These are phyloP conservation scores for Raddia distichophylla DNA, from an alignment of 176 grass and related monocot genomes.

Conservation along the genomic window DNA sequence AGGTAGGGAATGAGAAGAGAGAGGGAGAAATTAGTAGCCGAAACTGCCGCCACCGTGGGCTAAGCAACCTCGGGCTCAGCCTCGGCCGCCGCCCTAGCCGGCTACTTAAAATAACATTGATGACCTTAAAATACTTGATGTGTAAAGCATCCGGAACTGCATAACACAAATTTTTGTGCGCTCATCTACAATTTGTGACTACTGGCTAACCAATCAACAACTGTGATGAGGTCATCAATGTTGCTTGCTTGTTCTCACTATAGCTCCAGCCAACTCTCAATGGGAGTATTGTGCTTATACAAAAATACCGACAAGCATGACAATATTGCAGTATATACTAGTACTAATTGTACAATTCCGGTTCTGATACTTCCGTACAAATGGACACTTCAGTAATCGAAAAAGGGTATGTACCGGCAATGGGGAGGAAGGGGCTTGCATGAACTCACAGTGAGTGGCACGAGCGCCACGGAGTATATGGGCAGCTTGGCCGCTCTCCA, in stretches of 20 bases:
- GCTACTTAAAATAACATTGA: too few species aligned
- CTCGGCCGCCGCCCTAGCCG: too few species aligned
- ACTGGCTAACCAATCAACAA: background rate
- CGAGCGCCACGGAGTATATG: constrained; percentile 80
- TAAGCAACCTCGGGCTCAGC: too few species aligned
- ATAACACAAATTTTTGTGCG: background rate
- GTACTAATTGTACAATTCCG: too few species aligned
- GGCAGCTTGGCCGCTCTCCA: constrained; percentile 91
- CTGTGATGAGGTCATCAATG: background rate
- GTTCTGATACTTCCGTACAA: too few species aligned
- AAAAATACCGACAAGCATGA: background rate
- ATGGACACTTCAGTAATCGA: too few species aligned
- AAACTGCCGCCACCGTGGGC: too few species aligned
- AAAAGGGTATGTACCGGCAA: background rate
- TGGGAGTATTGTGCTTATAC: background rate
- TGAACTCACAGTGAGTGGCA: constrained; percentile 71
- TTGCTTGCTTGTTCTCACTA: background rate
- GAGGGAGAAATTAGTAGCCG: too few species aligned
- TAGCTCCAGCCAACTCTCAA: background rate
- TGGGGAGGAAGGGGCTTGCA: background rate
- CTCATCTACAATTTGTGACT: background rate
- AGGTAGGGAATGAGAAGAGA: too few species aligned
- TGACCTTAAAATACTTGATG: background rate
- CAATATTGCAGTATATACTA: too few species aligned
- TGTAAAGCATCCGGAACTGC: background rate